A percentile compares a stretch with the other conserved stretches of the same genome.
Conservation (phyloP, 306 rosid species). For the Chamaecrista fasciculata region DNA sequence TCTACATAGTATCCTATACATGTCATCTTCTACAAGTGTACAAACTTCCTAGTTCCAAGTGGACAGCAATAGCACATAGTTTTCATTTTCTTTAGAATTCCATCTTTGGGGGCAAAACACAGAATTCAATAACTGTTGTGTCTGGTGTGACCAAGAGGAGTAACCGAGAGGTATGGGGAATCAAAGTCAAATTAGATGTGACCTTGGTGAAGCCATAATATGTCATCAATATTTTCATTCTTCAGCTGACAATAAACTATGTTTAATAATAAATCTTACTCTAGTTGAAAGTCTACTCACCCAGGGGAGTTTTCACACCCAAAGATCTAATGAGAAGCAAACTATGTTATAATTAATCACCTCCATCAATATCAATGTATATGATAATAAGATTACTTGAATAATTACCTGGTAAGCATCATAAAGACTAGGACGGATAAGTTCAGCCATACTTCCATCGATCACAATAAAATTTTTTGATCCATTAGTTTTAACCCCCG, state of each 20-base stretch:
- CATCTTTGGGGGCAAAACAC: background rate
- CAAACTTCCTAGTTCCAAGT: conserved; percentile 4
- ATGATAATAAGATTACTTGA: background rate
- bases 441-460: conserved; percentile 99
- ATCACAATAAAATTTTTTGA: conserved; percentile 86
- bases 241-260: background rate
- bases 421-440: conserved; percentile 94
- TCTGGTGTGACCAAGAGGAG: background rate
- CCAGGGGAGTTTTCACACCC: background rate
- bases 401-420: conserved; percentile 87
- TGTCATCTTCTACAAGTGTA: background rate
- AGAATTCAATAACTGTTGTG: background rate
- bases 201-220: background rate
- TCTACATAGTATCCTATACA: background rate
- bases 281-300: conserved; percentile 3
- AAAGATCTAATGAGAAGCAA: background rate
- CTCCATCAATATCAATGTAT: background rate
- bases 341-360: background rate
- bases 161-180: background rate
- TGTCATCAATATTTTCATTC: background rate
- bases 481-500: conserved; percentile 94
- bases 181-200: background rate
- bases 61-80: background rate
- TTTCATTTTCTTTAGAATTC: conserved; percentile 1
- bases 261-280: background rate